phyloP scores from a whole-genome alignment of 768 basidiomycete species.

The Termitomyces sp. region DNA sequence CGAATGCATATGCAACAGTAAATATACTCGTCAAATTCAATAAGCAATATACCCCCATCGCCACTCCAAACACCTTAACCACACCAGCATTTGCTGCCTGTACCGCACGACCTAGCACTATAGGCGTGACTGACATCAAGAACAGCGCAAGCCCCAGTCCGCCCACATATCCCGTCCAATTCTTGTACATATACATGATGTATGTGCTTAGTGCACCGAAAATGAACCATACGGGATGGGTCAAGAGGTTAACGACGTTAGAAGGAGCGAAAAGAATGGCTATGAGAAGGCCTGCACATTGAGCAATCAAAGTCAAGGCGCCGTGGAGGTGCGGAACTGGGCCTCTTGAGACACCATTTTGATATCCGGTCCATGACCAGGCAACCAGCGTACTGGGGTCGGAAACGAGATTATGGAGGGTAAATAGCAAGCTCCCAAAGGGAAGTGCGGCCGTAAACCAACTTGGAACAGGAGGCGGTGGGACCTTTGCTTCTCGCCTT shows the following conservation, averaged over 20 bases:
- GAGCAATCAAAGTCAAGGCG: conserved; percentile 59
- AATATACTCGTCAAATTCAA: conserved; percentile 68
- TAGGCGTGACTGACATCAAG: conserved; percentile 57
- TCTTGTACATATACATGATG: conserved; percentile 49
- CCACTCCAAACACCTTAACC: conserved; percentile 46
- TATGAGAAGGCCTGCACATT: conserved; percentile 49
- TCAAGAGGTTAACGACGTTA: conserved; percentile 22
- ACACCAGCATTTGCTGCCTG: conserved; percentile 30
- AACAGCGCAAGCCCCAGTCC: conserved; percentile 61
- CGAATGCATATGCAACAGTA: conserved; percentile 89
- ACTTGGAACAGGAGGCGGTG: neutral
- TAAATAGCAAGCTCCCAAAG: conserved; percentile 65
- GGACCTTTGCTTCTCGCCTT: neutral
- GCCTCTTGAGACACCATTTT: conserved; percentile 51
- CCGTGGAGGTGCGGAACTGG: conserved; percentile 70
- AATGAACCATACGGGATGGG: conserved; percentile 46
- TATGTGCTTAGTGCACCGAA: conserved; percentile 49
- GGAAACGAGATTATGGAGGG: conserved; percentile 63
- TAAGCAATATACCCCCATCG: conserved; percentile 55
- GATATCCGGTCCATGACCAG: conserved; percentile 90
- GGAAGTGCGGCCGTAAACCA: conserved; percentile 39
- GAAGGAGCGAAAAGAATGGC: conserved; percentile 17
- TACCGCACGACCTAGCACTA: conserved; percentile 43
- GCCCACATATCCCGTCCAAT: conserved; percentile 68
- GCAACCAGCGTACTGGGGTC: conserved; percentile 77